Evolutionary conservation across 495 filamentous ascomycete genomes (phyloP).

Genomic region (Lasiosphaeria miniovina): DNA sequence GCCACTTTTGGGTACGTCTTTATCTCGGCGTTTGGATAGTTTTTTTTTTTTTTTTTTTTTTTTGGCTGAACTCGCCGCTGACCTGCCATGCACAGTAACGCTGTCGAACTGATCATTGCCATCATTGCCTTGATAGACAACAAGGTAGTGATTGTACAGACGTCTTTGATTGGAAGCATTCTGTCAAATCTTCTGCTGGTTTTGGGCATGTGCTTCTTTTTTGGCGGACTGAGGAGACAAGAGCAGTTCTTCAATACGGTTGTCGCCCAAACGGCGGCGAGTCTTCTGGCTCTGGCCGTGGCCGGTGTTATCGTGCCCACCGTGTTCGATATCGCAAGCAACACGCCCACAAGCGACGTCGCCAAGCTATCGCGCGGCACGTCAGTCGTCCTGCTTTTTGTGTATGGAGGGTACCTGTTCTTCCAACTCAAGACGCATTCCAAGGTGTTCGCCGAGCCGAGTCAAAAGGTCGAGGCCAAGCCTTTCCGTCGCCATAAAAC

Average conservation of each 20-base stretch:
- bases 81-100: conserved; percentile 55
- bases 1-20: conserved; percentile 75
- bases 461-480: conserved; percentile 59
- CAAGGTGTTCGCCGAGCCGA: conserved; percentile 68
- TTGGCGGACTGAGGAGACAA: conserved; percentile 71
- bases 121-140: conserved; percentile 72
- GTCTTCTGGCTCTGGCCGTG: conserved; percentile 75
- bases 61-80: conserved; percentile 4
- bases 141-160: conserved; percentile 85
- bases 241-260: conserved; percentile 91
- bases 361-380: conserved; percentile 68
- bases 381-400: conserved; percentile 68
- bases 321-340: conserved; percentile 59
- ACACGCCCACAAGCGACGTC: conserved; percentile 39
- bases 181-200: conserved; percentile 89
- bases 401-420: conserved; percentile 73
- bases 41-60: background rate
- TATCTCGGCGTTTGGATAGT: background rate
- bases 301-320: conserved; percentile 84
- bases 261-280: conserved; percentile 89
- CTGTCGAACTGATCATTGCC: conserved; percentile 87
- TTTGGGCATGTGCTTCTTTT: conserved; percentile 91
- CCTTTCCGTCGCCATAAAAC: conserved; percentile 39
- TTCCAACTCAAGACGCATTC: conserved; percentile 81
- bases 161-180: conserved; percentile 86